These are phyloP conservation scores for Leishmania braziliensis DNA, from an alignment of 208 protist genomes.

Conservation along the genomic window DNA sequence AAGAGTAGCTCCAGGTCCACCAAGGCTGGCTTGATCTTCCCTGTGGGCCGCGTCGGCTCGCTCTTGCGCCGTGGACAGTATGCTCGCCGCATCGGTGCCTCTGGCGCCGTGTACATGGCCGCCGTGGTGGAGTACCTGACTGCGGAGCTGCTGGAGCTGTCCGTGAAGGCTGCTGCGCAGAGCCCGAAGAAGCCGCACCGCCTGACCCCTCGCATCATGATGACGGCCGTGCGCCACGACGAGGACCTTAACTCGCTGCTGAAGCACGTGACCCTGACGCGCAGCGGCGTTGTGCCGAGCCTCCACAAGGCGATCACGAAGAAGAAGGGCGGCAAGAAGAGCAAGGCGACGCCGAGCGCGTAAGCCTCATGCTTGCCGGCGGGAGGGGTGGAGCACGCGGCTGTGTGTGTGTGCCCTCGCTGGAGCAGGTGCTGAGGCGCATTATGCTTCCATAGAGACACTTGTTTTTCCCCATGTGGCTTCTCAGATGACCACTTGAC, in stretches of 20 bases:
- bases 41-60: slow-evolving; percentile 97
- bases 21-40: slow-evolving; percentile 98
- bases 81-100: slow-evolving; percentile 96
- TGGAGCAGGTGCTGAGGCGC: neutral
- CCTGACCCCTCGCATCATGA: slow-evolving; percentile 75
- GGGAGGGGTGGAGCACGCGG: neutral
- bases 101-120: slow-evolving; percentile 98
- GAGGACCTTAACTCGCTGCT: slow-evolving; percentile 60
- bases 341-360: slow-evolving; percentile 33
- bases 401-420: neutral
- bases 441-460: slow-evolving; percentile 31
- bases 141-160: too few species aligned
- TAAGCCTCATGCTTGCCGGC: neutral
- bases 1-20: slow-evolving; percentile 88
- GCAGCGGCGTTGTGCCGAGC: slow-evolving; percentile 80
- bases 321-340: slow-evolving; percentile 74
- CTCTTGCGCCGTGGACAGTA: slow-evolving; percentile 96
- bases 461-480: slow-evolving; percentile 9
- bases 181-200: slow-evolving; percentile 69
- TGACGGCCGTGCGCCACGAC: slow-evolving; percentile 81
- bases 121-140: too few species aligned
- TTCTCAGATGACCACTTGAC: slow-evolving; percentile 1
- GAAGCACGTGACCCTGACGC: slow-evolving; percentile 74
- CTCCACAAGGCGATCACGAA: slow-evolving; percentile 78
- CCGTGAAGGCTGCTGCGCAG: too few species aligned